Conservation (phyloP, 2,329 filamentous ascomycete genomes). For the Torrubiella hemipterigena region DNA sequence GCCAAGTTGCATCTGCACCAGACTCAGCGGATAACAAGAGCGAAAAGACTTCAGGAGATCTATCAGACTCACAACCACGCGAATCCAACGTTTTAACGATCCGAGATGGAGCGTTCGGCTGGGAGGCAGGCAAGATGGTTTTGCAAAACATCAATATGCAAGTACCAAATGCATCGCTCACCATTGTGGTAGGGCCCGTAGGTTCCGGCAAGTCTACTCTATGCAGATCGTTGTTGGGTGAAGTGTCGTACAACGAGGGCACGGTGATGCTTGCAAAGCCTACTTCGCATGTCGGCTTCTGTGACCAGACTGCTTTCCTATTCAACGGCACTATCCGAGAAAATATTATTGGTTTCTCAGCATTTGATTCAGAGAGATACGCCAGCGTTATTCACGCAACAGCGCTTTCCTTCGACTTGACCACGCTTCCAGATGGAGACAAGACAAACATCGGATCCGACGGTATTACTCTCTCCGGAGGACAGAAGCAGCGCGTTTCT, state of each 20-base stretch:
- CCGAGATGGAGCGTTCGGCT: constrained; percentile 17
- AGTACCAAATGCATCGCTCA: constrained; percentile 17
- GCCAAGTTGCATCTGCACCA: constrained; percentile 2
- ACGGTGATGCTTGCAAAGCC: constrained; percentile 7
- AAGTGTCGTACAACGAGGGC: constrained; percentile 12
- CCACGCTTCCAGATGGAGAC: constrained; percentile 20
- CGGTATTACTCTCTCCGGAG: constrained; percentile 29
- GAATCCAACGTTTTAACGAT: not conserved
- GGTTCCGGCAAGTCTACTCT: constrained; percentile 25
- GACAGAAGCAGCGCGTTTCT: constrained; percentile 24
- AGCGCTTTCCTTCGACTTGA: constrained; percentile 9
- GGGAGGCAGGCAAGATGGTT: constrained; percentile 14
- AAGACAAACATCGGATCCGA: constrained; percentile 24
- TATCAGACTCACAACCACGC: constrained; percentile 1
- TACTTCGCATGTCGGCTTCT: constrained; percentile 15
- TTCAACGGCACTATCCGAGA: constrained; percentile 12
- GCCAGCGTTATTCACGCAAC: constrained; percentile 10
- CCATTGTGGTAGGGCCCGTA: constrained; percentile 15
- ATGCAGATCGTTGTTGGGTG: constrained; percentile 23
- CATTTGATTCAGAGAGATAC: constrained; percentile 10
- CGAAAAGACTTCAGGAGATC: constrained; percentile 1
- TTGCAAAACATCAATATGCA: constrained; percentile 18
- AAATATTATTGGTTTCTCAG: constrained; percentile 12
- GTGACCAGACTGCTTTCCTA: constrained; percentile 17
- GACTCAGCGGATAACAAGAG: not conserved